Evolutionary conservation across 139 green algal genomes (phyloP).

Genomic region (Pleodorina starrii): DNA sequence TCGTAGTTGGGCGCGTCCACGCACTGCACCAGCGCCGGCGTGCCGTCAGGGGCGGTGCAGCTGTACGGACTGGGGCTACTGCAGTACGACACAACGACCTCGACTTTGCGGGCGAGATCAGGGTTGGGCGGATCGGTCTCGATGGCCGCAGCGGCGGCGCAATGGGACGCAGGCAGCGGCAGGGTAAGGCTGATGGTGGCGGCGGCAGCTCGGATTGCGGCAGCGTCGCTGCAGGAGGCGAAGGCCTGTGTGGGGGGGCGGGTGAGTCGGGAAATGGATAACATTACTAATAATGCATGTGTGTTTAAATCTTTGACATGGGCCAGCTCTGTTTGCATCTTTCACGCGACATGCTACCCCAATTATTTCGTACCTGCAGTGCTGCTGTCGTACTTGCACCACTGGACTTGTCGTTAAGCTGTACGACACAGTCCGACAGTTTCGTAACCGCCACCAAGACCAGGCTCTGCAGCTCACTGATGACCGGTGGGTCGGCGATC

Average conservation of each 20-base stretch:
- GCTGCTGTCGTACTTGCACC: background rate
- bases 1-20: conserved; percentile 24
- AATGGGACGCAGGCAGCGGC: background rate
- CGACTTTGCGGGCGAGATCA: background rate
- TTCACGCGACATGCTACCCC: too few species aligned
- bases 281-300: too few species aligned
- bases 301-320: too few species aligned
- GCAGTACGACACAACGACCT: conserved; percentile 19
- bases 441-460: background rate
- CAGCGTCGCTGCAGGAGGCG: background rate
- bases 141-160: background rate
- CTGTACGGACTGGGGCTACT: background rate
- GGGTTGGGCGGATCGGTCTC: background rate
- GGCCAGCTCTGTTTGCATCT: too few species aligned
- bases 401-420: background rate
- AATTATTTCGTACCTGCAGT: background rate
- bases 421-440: conserved; percentile 10
- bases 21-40: conserved; percentile 19
- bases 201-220: background rate
- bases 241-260: background rate
- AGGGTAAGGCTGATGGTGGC: background rate
- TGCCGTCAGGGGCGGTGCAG: background rate
- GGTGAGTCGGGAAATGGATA: too few species aligned
- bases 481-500: background rate
- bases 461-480: background rate